A percentile compares a stretch with the other conserved stretches of the same genome.
phyloP scores from a whole-genome alignment of 305 asterid species.

The Plantago rigida region DNA sequence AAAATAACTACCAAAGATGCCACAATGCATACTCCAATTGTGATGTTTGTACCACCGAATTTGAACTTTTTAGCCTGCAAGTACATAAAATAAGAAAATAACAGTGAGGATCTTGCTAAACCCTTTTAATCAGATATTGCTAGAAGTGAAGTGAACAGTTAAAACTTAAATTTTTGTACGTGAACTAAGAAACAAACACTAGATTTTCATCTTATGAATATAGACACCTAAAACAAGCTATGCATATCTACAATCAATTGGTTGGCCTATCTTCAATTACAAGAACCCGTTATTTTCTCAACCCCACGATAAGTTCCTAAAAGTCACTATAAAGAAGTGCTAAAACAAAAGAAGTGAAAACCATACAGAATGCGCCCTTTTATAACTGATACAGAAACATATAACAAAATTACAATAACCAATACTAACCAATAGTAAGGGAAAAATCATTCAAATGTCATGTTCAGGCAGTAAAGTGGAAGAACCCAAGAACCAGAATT shows the following conservation, averaged over 20 bases:
- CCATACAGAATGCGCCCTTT: neutral
- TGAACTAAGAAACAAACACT: neutral
- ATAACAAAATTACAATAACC: neutral
- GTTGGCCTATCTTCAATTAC: neutral
- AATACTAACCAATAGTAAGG: neutral
- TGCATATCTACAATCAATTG: constrained; percentile 10
- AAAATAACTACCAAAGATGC: constrained; percentile 45
- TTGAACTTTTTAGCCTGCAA: constrained; percentile 46
- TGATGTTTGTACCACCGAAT: constrained; percentile 40
- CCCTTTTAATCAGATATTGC: neutral
- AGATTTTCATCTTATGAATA: constrained; percentile 6
- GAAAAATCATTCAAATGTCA: neutral
- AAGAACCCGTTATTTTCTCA: neutral
- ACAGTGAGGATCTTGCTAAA: constrained; percentile 5
- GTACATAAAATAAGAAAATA: constrained; percentile 14
- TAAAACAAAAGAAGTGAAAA: neutral
- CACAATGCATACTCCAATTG: constrained; percentile 53
- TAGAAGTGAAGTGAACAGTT: neutral
- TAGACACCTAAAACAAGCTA: neutral
- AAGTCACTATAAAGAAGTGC: neutral
- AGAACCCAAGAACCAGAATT: neutral
- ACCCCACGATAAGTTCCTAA: neutral
- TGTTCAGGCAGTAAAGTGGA: neutral
- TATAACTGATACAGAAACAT: neutral
- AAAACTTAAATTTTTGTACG: neutral